Conservation (phyloP, 2,329 filamentous ascomycete species). For the Fusarium torulosum region DNA sequence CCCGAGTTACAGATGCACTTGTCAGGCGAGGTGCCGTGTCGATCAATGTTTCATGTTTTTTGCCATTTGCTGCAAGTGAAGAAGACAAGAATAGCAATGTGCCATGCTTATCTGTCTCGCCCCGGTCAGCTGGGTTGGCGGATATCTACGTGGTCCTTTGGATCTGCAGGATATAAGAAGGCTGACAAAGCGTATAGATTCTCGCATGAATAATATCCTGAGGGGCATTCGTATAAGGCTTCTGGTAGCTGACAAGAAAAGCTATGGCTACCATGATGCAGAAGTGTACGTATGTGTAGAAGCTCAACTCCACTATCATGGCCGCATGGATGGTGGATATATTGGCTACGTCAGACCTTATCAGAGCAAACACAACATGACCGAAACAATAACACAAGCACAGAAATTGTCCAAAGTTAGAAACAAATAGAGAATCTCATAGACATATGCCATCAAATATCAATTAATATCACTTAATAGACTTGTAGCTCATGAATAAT, state of each 20-base stretch:
- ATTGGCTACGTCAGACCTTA: constrained; percentile 19
- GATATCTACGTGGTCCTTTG: not conserved
- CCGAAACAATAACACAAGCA: not conserved
- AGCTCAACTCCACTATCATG: constrained; percentile 16
- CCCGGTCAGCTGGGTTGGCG: constrained; percentile 2
- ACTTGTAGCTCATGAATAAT: not conserved
- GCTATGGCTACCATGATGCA: not conserved
- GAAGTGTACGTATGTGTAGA: not conserved
- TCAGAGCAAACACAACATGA: not conserved
- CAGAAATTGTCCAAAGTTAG: not conserved
- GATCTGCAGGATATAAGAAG: constrained; percentile 9
- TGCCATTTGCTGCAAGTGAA: constrained; percentile 21
- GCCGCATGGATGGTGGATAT: not conserved
- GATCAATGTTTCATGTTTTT: constrained; percentile 42
- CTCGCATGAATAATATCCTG: constrained; percentile 8
- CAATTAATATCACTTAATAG: not conserved
- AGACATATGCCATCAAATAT: not conserved
- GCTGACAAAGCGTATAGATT: constrained; percentile 10
- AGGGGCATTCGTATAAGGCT: not conserved
- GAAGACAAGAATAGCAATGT: constrained; percentile 21
- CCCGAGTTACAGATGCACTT: constrained; percentile 18
- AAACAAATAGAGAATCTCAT: not conserved
- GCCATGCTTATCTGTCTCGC: constrained; percentile 9
- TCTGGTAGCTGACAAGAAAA: constrained; percentile 1
- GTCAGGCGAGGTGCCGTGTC: constrained; percentile 33